phyloP scores from a whole-genome alignment of 139 green algal genomes.

The Monoraphidium neglectum region DNA sequence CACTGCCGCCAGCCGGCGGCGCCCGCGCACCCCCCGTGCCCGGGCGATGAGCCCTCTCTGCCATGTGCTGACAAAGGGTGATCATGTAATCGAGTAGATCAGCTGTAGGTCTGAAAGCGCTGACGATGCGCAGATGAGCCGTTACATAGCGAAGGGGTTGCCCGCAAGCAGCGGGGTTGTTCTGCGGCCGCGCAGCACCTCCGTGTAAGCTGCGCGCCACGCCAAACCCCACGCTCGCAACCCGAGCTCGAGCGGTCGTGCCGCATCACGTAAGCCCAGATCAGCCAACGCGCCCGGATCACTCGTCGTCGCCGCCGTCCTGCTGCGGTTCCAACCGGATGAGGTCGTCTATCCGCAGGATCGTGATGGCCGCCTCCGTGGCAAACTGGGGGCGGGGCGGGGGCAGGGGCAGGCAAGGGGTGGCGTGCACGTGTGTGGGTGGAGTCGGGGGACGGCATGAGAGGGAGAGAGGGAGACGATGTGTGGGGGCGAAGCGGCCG shows the following conservation, averaged over 20 bases:
- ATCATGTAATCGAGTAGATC: no score
- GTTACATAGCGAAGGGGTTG: no score
- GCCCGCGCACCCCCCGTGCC: no score
- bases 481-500: background rate
- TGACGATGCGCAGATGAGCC: no score
- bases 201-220: no score
- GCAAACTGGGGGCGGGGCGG: conserved; percentile 85
- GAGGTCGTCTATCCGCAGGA: conserved; percentile 98
- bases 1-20: no score
- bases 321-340: conserved; percentile 81
- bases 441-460: background rate
- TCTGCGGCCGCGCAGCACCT: no score
- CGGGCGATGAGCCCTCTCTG: no score
- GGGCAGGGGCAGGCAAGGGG: background rate
- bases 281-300: background rate
- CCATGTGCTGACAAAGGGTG: no score
- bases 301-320: conserved; percentile 61
- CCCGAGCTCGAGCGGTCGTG: background rate
- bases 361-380: conserved; percentile 98
- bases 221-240: background rate
- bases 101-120: no score
- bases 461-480: background rate
- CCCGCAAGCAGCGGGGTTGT: no score
- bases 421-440: background rate
- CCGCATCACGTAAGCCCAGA: background rate